Evolutionary conservation across 257 asterid genomes (phyloP).

Genomic region (Mitragyna speciosa): DNA sequence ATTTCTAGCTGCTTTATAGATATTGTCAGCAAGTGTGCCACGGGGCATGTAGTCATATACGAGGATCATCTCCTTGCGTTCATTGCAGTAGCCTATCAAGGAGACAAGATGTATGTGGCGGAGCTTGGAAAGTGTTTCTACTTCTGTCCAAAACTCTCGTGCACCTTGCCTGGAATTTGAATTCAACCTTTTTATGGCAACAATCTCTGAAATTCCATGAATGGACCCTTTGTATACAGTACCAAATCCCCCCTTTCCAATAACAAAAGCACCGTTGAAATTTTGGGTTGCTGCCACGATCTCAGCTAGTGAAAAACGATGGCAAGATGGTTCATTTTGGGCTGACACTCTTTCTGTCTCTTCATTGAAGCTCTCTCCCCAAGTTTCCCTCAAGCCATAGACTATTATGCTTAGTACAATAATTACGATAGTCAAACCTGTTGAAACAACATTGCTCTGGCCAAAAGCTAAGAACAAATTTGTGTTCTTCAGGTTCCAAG

Average conservation of each 20-base stretch:
- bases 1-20: neutral
- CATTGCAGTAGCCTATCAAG: slow-evolving; percentile 18
- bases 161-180: slow-evolving; percentile 26
- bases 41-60: slow-evolving; percentile 16
- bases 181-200: slow-evolving; percentile 23
- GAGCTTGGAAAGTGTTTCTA: slow-evolving; percentile 23
- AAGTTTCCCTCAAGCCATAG: slow-evolving; percentile 2
- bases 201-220: neutral
- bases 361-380: neutral
- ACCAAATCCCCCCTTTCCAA: slow-evolving; percentile 25
- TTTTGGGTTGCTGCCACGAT: slow-evolving; percentile 18
- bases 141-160: slow-evolving; percentile 24
- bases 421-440: slow-evolving; percentile 1
- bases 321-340: neutral
- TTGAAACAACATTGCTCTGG: neutral
- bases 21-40: slow-evolving; percentile 21
- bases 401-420: neutral
- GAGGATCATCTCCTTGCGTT: slow-evolving; percentile 11
- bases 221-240: slow-evolving; percentile 24
- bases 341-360: neutral
- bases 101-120: slow-evolving; percentile 23
- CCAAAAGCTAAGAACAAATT: neutral
- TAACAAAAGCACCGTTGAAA: slow-evolving; percentile 11
- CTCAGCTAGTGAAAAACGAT: slow-evolving; percentile 16
- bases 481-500: slow-evolving; percentile 6